phyloP scores from a whole-genome alignment of 805 yeast species.

The Kuraishia piskuri region DNA sequence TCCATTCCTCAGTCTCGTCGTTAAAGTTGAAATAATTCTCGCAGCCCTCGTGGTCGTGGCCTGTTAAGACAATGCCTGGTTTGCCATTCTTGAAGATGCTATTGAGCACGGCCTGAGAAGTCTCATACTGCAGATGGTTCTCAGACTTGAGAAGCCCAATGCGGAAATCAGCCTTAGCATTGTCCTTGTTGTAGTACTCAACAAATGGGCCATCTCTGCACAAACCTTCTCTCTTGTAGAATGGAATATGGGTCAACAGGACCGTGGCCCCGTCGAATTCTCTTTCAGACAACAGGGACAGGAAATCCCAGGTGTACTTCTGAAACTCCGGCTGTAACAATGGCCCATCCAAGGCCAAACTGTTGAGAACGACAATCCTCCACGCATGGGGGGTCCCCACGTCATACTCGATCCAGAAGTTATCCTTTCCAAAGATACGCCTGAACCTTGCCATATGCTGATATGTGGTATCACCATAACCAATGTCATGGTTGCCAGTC shows the following conservation, averaged over 20 bases:
- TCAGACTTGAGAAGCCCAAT: conserved; percentile 71
- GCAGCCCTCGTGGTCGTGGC: conserved; percentile 97
- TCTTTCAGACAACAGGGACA: conserved; percentile 45
- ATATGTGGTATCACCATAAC: conserved; percentile 92
- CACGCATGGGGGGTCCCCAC: conserved; percentile 60
- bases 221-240: conserved; percentile 71
- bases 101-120: conserved; percentile 59
- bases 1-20: conserved; percentile 41
- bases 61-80: conserved; percentile 79
- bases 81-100: conserved; percentile 58
- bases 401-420: conserved; percentile 70
- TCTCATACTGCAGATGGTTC: conserved; percentile 67
- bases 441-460: conserved; percentile 82
- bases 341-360: conserved; percentile 85
- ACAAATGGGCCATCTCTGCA: conserved; percentile 84
- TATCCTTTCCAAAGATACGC: conserved; percentile 73
- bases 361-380: conserved; percentile 83
- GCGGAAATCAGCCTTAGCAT: conserved; percentile 57
- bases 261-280: conserved; percentile 73
- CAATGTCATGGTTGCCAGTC: conserved; percentile 94
- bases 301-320: conserved; percentile 63
- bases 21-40: conserved; percentile 52
- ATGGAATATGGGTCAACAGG: conserved; percentile 82
- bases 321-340: conserved; percentile 67
- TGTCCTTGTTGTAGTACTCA: conserved; percentile 44